Conservation (phyloP, 2,329 filamentous ascomycete species). For the Colletotrichum endophyticum region DNA sequence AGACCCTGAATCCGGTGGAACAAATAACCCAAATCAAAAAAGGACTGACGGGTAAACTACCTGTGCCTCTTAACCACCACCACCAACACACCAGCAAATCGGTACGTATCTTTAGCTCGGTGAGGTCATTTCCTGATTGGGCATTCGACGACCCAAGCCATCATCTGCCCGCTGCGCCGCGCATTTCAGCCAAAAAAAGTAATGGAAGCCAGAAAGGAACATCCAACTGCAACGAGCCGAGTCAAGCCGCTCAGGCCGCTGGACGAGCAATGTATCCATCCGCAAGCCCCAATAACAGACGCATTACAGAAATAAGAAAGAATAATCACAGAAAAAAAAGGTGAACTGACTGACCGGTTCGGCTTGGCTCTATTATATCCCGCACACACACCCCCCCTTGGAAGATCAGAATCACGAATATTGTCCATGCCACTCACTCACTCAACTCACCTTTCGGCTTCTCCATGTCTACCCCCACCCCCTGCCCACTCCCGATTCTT, state of each 20-base stretch:
- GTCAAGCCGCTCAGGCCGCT: not conserved
- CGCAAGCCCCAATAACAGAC: not conserved
- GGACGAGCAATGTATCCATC: not conserved
- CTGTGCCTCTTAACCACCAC: not conserved
- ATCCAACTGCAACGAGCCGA: not conserved
- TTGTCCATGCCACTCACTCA: not conserved
- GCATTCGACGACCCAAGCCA: not conserved
- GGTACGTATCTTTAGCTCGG: not conserved
- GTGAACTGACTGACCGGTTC: not conserved
- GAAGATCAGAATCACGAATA: not conserved
- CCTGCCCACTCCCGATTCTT: not conserved
- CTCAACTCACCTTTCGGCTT: not conserved
- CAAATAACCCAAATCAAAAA: not conserved
- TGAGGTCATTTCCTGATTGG: constrained; percentile 1
- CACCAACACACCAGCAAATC: not conserved
- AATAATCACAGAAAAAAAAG: not conserved
- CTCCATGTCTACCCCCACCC: not conserved
- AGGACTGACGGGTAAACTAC: not conserved
- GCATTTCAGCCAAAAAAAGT: not conserved
- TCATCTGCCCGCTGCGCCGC: not conserved
- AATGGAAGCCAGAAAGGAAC: not conserved
- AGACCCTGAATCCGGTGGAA: not conserved
- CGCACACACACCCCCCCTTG: too few species aligned
- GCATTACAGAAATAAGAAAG: not conserved
- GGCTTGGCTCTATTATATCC: not conserved